Percentiles rank a stretch among this genome's conserved stretches.
Evolutionary conservation across 139 green algal genomes (phyloP).

Genomic region (Astrephomene gubernaculifera): DNA sequence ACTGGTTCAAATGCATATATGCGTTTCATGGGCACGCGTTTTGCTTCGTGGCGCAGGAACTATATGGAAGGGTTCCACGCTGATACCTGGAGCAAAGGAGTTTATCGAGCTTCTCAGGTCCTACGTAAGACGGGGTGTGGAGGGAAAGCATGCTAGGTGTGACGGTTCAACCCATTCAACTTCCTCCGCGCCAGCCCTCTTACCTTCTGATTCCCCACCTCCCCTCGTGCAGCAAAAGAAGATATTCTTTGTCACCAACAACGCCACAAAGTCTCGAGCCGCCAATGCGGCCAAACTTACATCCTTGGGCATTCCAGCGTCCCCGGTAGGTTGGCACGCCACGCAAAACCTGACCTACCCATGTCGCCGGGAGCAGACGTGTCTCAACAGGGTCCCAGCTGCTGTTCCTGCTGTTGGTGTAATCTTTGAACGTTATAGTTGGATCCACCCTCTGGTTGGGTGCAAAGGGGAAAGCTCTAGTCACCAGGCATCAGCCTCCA

Average conservation of each 20-base stretch:
- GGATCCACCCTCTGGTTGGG: too few species aligned
- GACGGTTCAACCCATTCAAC: background rate
- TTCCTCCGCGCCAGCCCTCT: background rate
- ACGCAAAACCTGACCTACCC: too few species aligned
- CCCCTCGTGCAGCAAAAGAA: constrained; percentile 85
- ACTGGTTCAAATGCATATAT: background rate
- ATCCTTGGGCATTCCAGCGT: constrained; percentile 81
- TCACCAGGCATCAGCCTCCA: too few species aligned
- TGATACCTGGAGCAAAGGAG: constrained; percentile 52
- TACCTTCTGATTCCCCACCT: background rate
- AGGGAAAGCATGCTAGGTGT: too few species aligned
- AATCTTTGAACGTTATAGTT: too few species aligned
- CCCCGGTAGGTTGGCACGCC: constrained; percentile 52
- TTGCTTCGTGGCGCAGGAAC: constrained; percentile 42
- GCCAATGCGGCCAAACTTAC: constrained; percentile 92
- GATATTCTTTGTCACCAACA: constrained; percentile 99
- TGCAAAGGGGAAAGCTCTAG: too few species aligned
- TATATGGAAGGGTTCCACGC: constrained; percentile 52
- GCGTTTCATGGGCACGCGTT: background rate
- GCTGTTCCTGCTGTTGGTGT: too few species aligned
- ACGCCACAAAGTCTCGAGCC: constrained; percentile 94
- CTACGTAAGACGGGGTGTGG: constrained; percentile 24
- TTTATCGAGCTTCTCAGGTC: constrained; percentile 46
- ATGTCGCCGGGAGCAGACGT: too few species aligned
- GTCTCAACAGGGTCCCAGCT: too few species aligned